Base-by-base conservation (phyloP, 2,329 filamentous ascomycete species). In the Hypoxylon sp. region DNA sequence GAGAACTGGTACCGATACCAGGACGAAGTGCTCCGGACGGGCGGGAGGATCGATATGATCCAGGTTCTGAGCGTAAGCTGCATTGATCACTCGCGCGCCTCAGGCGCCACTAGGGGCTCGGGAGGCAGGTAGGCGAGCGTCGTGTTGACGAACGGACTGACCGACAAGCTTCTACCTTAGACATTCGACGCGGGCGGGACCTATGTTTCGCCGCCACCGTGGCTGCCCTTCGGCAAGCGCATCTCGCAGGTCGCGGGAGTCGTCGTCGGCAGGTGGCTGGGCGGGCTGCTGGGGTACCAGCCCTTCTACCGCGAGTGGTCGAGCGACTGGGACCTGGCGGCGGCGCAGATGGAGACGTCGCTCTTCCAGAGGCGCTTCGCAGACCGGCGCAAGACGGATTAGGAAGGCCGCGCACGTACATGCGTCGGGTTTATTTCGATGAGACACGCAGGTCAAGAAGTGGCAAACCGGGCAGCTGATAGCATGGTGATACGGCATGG, bases 1-100 rank as follows among this genome's bases (percentile, higher is more conserved):
- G 55, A 68, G 48, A 68, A 67, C 29, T 68, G 66, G 66, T 68
- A 66, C 38, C 18, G 17, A 10, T 68, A 68, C 6, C 65, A 66
- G 35, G 49, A 68, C 3, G 40, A 62, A 1, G 13, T 62, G 0
- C 21, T 65, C 1, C 11, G 18, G 4, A n/a, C 29, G 11, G 42
- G 46, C 2, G 52, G 13, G 3, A 23, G 9, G 13, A 8, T 60
- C 2, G 15, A 43, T 15, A 13, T 63, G 3, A 54, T 68, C 1
- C 63, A 68, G 33, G 35, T 64, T 6, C 17, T 68, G 4, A 26
- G 46, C 40, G 64, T 66, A 48, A 41, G 50, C 29, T 7, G 9
- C 9, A 7, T n/a, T 13, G 6, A 20, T 23, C 35, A 26, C 17
- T 17, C 29, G 18, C n/a, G n/a, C n/a, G n/a, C n/a, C n/a, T n/a